phyloP scores from a whole-genome alignment of 306 rosid species.

The Trichosanthes cucumerina region DNA sequence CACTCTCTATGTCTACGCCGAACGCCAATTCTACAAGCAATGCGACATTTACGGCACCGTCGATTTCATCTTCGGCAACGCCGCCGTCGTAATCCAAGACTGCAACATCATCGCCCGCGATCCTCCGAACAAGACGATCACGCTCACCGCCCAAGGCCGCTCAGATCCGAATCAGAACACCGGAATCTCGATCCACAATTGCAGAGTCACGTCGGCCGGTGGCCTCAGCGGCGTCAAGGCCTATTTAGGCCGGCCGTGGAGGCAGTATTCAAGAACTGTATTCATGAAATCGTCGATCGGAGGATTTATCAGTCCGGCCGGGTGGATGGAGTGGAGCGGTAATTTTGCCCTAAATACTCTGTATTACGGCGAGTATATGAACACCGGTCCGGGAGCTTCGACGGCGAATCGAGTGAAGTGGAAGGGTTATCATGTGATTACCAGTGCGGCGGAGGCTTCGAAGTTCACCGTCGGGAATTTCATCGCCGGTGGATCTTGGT shows the following conservation, averaged over 20 bases:
- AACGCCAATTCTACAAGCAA: slow-evolving; percentile 61
- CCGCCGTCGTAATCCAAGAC: slow-evolving; percentile 60
- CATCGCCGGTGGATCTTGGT: slow-evolving; percentile 52
- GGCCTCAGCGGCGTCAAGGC: slow-evolving; percentile 28
- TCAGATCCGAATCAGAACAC: slow-evolving; percentile 69
- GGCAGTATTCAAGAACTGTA: slow-evolving; percentile 50
- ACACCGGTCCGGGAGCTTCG: slow-evolving; percentile 55
- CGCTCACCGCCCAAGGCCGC: slow-evolving; percentile 62
- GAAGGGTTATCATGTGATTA: slow-evolving; percentile 59
- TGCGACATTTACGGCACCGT: slow-evolving; percentile 79
- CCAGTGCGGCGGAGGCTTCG: slow-evolving; percentile 51
- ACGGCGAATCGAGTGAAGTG: slow-evolving; percentile 48
- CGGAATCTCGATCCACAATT: slow-evolving; percentile 52
- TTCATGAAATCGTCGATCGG: slow-evolving; percentile 50
- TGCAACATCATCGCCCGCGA: slow-evolving; percentile 49
- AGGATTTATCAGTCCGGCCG: slow-evolving; percentile 46
- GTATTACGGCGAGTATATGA: slow-evolving; percentile 55
- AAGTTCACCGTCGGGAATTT: slow-evolving; percentile 54
- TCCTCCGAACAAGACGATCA: slow-evolving; percentile 50
- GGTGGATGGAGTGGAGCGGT: slow-evolving; percentile 68
- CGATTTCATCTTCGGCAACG: slow-evolving; percentile 75
- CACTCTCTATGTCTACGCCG: slow-evolving; percentile 58
- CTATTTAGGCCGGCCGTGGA: slow-evolving; percentile 63
- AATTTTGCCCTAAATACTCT: slow-evolving; percentile 51
- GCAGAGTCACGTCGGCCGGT: slow-evolving; percentile 32